These are phyloP conservation scores for Glebionis coronaria DNA, from an alignment of 129 eudicot genomes.

Conservation along the genomic window DNA sequence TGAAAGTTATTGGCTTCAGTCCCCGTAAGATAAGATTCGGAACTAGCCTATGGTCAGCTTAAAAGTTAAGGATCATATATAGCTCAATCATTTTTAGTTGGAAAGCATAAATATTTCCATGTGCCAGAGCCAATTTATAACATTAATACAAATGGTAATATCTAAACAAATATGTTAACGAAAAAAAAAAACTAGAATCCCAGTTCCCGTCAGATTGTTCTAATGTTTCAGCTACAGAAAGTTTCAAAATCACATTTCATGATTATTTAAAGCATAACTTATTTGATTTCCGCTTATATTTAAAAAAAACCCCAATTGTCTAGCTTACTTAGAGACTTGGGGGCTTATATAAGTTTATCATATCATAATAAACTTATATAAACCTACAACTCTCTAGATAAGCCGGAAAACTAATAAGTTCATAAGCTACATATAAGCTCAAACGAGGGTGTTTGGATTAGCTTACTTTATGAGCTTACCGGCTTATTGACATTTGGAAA, in stretches of 20 bases:
- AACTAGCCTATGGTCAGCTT: background rate
- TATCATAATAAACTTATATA: too few relatives aligned
- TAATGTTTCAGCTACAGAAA: background rate
- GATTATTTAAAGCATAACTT: background rate
- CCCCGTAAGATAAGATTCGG: background rate
- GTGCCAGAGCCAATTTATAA: background rate
- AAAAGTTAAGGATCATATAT: background rate
- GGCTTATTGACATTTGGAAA: too few relatives aligned
- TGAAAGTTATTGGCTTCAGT: background rate
- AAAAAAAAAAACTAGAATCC: background rate
- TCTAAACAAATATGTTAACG: background rate
- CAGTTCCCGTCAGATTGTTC: background rate
- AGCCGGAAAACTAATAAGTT: too few relatives aligned
- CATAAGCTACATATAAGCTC: too few relatives aligned
- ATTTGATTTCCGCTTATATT: too few relatives aligned
- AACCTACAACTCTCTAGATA: too few relatives aligned
- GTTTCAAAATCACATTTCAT: conserved; percentile 3
- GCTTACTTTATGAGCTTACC: too few relatives aligned
- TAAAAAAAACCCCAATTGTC: too few relatives aligned
- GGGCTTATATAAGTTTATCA: too few relatives aligned
- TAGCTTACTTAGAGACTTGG: too few relatives aligned
- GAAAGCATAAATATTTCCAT: background rate
- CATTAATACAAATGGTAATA: background rate
- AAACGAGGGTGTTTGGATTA: too few relatives aligned
- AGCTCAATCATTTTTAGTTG: background rate